Base-by-base conservation (phyloP, 2,329 filamentous ascomycete genomes). In the Aspergillus sp. region DNA sequence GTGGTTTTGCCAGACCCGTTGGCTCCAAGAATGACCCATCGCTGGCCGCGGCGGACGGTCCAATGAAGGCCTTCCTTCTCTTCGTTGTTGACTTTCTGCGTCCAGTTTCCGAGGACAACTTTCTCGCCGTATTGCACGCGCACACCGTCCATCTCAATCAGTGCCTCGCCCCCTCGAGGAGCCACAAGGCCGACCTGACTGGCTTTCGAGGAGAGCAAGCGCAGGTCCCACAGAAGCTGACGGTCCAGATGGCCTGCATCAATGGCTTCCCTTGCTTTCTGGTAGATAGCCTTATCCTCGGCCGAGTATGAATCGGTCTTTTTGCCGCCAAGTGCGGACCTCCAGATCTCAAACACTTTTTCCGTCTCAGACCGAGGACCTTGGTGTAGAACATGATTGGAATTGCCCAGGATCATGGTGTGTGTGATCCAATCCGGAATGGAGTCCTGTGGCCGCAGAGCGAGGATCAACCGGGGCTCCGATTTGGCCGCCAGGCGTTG, bases 1-100 rank as follows among this genome's bases (percentile, higher is more conserved):
- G 94, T 99, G 0, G 94, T 99, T 76, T 99, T 99, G 16, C 94
- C 94, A 0, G 90, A 96, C 11, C 82, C 94, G 62, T 99, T 97
- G 30, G 92, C 88, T 0, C 94, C 94, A 65, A 99, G 94, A 16
- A 97, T 82, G 3, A 89, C 93, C 88, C 91, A 96, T 56, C 92
- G 84, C 67, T 96, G 85, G 20, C 93, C 92, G 47, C 87, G 83
- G 36, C 85, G 83, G 20, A 97, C 86, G 0, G 82, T 89, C 90
- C 94, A 96, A 65, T 87, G 81, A 5, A 97, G 76, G 0, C 93
- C 93, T 1, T 81, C 69, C 53, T 76, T 74, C 16, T 72, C 59
- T 44, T 75, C 61, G 0, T 81, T 81, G 3, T 81, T 61, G 11
- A 80, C 67, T 1, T 78, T 63, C 68, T 90, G 82, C 13, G 77